phyloP scores from a whole-genome alignment of 768 basidiomycete genomes.

The Hygrocybe punicea region DNA sequence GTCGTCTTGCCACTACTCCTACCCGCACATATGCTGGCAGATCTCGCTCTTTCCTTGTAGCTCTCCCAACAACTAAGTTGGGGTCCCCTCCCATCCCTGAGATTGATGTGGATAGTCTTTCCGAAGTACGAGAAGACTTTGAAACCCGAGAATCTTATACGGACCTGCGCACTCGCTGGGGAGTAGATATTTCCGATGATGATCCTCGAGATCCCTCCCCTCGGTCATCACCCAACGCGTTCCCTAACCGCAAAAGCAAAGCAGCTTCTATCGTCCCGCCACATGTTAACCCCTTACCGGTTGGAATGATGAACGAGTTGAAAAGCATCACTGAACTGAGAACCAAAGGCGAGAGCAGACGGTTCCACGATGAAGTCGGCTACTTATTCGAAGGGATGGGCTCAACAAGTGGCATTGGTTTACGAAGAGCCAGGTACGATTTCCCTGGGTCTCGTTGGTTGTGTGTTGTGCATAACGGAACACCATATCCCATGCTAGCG shows the following conservation, averaged over 20 bases:
- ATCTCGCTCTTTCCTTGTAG: conserved; percentile 76
- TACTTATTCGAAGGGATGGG: conserved; percentile 82
- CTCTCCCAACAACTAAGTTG: conserved; percentile 44
- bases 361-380: conserved; percentile 81
- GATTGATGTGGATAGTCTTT: conserved; percentile 9
- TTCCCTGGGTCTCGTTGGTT: background rate
- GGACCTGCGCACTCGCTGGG: conserved; percentile 73
- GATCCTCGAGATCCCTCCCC: conserved; percentile 45
- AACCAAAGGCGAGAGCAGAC: conserved; percentile 73
- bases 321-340: conserved; percentile 79
- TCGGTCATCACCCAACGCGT: conserved; percentile 26
- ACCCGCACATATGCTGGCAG: conserved; percentile 70
- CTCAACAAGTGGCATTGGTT: conserved; percentile 44
- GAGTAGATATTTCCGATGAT: conserved; percentile 76
- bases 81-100: conserved; percentile 15
- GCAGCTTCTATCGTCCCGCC: conserved; percentile 34
- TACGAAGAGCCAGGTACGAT: conserved; percentile 64
- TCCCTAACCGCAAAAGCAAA: conserved; percentile 35
- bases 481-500: conserved; percentile 41
- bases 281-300: conserved; percentile 28
- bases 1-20: conserved; percentile 31
- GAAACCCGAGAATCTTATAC: conserved; percentile 68
- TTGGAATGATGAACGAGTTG: conserved; percentile 66
- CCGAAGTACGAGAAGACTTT: conserved; percentile 47
- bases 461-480: background rate